Evolutionary conservation across 176 grass and related monocot species (phyloP).

Genomic region (Thalia dealbata): DNA sequence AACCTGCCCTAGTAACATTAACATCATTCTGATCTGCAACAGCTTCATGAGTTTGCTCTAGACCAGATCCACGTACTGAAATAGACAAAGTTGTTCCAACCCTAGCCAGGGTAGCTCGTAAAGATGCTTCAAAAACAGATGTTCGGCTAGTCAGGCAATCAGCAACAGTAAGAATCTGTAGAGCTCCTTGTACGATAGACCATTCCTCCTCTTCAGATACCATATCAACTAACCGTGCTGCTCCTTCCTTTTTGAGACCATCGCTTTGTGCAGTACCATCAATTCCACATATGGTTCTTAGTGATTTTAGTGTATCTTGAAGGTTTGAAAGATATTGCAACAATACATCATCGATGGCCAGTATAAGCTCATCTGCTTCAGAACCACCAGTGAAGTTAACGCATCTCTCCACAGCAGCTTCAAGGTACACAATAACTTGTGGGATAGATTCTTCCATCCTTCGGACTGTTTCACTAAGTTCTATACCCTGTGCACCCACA

Average conservation of each 20-base stretch:
- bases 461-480: slow-evolving; percentile 91
- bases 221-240: slow-evolving; percentile 40
- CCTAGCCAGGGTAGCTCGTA: slow-evolving; percentile 87
- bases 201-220: slow-evolving; percentile 98
- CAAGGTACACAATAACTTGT: slow-evolving; percentile 78
- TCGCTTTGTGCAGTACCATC: slow-evolving; percentile 51
- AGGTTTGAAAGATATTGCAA: slow-evolving; percentile 88
- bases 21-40: slow-evolving; percentile 38
- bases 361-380: slow-evolving; percentile 81
- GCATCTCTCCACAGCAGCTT: slow-evolving; percentile 95
- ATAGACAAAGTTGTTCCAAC: slow-evolving; percentile 79
- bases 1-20: slow-evolving; percentile 37
- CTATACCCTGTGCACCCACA: slow-evolving; percentile 91
- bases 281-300: slow-evolving; percentile 71
- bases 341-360: slow-evolving; percentile 85
- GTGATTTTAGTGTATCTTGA: slow-evolving; percentile 87
- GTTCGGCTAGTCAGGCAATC: slow-evolving; percentile 84
- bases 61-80: slow-evolving; percentile 44
- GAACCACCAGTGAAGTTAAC: slow-evolving; percentile 88
- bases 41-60: slow-evolving; percentile 35
- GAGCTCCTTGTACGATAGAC: slow-evolving; percentile 93
- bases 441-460: slow-evolving; percentile 99
- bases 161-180: slow-evolving; percentile 94
- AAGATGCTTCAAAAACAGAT: slow-evolving; percentile 97
- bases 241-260: slow-evolving; percentile 46